phyloP scores from a whole-genome alignment of 768 basidiomycete species.

The Boletus fagicola region DNA sequence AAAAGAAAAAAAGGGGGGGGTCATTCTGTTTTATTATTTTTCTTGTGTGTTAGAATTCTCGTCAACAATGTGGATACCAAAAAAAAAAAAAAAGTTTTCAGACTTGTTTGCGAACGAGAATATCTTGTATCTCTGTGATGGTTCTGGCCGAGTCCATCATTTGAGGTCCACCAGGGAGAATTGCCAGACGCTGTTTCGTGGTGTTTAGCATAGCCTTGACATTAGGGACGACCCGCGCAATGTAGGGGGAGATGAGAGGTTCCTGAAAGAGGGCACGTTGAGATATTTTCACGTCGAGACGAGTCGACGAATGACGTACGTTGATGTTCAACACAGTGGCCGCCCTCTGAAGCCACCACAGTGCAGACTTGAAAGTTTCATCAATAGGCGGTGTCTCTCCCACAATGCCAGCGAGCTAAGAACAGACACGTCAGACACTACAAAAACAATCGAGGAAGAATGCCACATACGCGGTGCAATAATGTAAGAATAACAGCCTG shows the following conservation, averaged over 20 bases:
- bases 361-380: slow-evolving; percentile 74
- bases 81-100: slow-evolving; percentile 5
- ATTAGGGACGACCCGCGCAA: slow-evolving; percentile 75
- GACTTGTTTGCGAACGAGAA: slow-evolving; percentile 47
- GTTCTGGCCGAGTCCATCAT: slow-evolving; percentile 66
- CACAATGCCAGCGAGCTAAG: slow-evolving; percentile 68
- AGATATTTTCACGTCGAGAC: not conserved
- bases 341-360: slow-evolving; percentile 87
- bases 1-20: not conserved
- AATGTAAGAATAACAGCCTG: slow-evolving; percentile 84
- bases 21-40: not conserved
- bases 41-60: not conserved
- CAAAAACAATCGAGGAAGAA: slow-evolving; percentile 3
- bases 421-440: not conserved
- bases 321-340: slow-evolving; percentile 69
- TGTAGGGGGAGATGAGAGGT: slow-evolving; percentile 78
- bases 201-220: slow-evolving; percentile 74
- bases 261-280: slow-evolving; percentile 43
- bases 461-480: slow-evolving; percentile 67
- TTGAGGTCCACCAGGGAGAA: slow-evolving; percentile 70
- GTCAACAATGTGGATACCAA: slow-evolving; percentile 1
- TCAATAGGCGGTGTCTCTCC: slow-evolving; percentile 76
- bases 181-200: slow-evolving; percentile 75
- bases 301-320: slow-evolving; percentile 38
- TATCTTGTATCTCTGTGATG: slow-evolving; percentile 75